Evolutionary conservation across 1,284 basidiomycete species (phyloP), one percentile per base, ranked within the genome.

Genomic region (Anthracocystis setariae): DNA sequence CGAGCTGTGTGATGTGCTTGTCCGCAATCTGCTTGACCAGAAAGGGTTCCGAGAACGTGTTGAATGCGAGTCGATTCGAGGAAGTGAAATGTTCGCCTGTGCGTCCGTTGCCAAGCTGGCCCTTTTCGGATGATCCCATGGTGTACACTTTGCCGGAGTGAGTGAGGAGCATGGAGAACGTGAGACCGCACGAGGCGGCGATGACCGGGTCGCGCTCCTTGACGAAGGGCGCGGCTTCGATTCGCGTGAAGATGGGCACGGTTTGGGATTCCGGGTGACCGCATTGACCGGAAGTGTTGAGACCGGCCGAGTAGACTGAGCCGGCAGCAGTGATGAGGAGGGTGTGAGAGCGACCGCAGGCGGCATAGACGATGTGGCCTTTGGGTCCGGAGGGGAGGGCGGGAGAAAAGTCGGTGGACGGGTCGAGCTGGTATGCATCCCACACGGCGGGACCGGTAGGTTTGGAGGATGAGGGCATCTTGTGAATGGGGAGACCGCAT

Each of bases 71-170:
- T 82, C 92, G 92, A 72, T 92, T 92, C 35, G 89, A 91, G 3
- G 90, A 90, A 8, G 90, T 89, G 63, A 95, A 91, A 39, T 92
- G 88, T 83, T 94, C 92, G 18, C 93, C 92, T 0, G 92, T 93
- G 57, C 88, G 88, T 15, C 94, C 94, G 77, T 93, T 94, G 1
- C 93, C 94, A 0, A 97, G 86, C 74, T 96, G 93, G 2, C 94
- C 94, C 72, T 92, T 90, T 83, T 96, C 93, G n/a, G 89, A 91
- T 54, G 91, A 93, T 33, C 94, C 94, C 70, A 92, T 90, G 0
- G 92, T 88, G 79, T 91, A 97, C 2, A 96, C 55, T 86, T 89
- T 90, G 20, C 93, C 94, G 23, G 86, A 86, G 55, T 88, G 88
- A 3, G 92, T 91, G 56, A 95, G 86, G 53, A 94, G 88, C 17